Evolutionary conservation across 2,329 filamentous ascomycete species (phyloP).

Genomic region (Pseudocercospora fuligena): DNA sequence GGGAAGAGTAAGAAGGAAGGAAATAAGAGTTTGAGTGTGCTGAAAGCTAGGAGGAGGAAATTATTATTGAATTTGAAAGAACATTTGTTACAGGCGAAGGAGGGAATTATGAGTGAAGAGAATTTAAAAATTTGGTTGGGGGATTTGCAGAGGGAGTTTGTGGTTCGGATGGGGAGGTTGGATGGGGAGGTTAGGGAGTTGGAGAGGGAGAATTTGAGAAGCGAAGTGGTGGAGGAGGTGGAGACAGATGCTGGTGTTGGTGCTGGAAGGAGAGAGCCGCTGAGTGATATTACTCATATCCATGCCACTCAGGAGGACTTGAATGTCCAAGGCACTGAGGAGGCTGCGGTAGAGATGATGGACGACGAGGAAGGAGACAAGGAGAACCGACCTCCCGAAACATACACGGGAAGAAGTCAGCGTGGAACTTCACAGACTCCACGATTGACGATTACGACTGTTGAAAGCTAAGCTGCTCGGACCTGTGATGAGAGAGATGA

Average conservation of each 20-base stretch:
- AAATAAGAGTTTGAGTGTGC: slow-evolving; percentile 60
- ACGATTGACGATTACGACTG: neutral
- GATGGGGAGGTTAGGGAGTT: neutral
- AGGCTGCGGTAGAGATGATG: neutral
- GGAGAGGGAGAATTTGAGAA: neutral
- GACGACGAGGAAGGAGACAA: slow-evolving; percentile 9
- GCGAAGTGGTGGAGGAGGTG: neutral
- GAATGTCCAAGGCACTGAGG: neutral
- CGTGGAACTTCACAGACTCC: neutral
- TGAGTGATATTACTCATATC: neutral
- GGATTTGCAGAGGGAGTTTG: slow-evolving; percentile 75
- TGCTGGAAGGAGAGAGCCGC: neutral
- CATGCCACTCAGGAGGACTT: neutral
- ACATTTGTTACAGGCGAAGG: slow-evolving; percentile 69
- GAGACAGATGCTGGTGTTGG: neutral
- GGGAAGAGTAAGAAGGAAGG: slow-evolving; percentile 61
- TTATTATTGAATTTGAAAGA: slow-evolving; percentile 75
- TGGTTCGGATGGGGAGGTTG: slow-evolving; percentile 66
- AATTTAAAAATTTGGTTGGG: slow-evolving; percentile 67
- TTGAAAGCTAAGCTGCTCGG: neutral
- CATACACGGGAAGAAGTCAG: neutral
- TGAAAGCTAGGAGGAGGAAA: slow-evolving; percentile 68
- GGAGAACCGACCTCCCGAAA: slow-evolving; percentile 13
- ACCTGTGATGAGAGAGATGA: no score
- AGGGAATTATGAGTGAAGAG: slow-evolving; percentile 68